Evolutionary conservation across 2,329 filamentous ascomycete species (phyloP).

Genomic region (Aspergillus sp.): DNA sequence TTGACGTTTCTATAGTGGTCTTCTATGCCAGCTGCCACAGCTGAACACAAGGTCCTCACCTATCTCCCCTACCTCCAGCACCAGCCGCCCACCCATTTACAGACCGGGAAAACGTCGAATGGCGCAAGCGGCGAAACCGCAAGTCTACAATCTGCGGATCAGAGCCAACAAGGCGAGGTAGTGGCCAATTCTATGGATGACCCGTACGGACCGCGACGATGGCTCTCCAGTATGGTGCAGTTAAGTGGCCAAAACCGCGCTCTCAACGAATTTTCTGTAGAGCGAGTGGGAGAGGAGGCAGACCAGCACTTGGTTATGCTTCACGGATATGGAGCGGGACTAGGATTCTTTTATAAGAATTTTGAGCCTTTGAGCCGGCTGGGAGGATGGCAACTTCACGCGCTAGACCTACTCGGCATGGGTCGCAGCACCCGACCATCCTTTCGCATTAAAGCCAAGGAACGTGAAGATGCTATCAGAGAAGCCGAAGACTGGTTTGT

Average conservation of each 20-base stretch:
- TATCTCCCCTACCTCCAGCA: slow-evolving; percentile 78
- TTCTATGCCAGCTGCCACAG: slow-evolving; percentile 74
- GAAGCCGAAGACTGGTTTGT: slow-evolving; percentile 97
- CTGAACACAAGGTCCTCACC: slow-evolving; percentile 84
- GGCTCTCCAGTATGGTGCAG: slow-evolving; percentile 81
- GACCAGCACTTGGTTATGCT: slow-evolving; percentile 92
- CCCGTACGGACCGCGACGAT: slow-evolving; percentile 80
- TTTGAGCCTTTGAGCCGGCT: slow-evolving; percentile 82
- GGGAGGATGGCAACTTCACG: slow-evolving; percentile 83
- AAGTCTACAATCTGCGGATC: slow-evolving; percentile 37
- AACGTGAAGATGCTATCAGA: slow-evolving; percentile 72
- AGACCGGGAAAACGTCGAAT: slow-evolving; percentile 52
- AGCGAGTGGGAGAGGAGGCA: slow-evolving; percentile 73
- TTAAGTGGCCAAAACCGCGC: slow-evolving; percentile 82
- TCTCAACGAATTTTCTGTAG: slow-evolving; percentile 89
- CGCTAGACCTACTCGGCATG: slow-evolving; percentile 94
- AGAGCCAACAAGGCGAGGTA: slow-evolving; percentile 45
- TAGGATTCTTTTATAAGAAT: slow-evolving; percentile 99
- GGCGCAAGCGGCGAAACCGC: slow-evolving; percentile 26
- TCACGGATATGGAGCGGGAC: slow-evolving; percentile 91
- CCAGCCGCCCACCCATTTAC: slow-evolving; percentile 65
- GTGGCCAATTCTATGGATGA: slow-evolving; percentile 58
- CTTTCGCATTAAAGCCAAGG: slow-evolving; percentile 83
- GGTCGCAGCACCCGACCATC: slow-evolving; percentile 80
- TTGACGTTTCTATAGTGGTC: slow-evolving; percentile 65